Conservation (phyloP, 306 rosid genomes). For the Casuarina equisetifolia region DNA sequence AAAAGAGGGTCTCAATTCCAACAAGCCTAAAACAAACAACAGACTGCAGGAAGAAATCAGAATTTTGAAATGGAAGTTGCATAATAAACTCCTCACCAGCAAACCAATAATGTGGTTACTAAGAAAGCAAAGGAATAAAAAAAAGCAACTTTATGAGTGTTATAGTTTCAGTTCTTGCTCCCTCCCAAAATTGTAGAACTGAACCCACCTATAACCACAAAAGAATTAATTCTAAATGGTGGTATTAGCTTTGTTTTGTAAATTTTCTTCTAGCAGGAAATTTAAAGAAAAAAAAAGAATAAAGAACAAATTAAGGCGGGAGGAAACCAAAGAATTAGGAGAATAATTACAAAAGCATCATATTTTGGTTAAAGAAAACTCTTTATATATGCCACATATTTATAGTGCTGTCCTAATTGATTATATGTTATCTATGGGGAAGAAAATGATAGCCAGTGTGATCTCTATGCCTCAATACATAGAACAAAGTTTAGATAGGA, state of each 20-base stretch:
- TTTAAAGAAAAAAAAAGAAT: too few relatives aligned
- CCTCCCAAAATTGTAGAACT: background rate
- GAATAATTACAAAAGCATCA: too few relatives aligned
- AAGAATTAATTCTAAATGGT: background rate
- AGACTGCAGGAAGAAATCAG: background rate
- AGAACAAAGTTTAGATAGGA: too few relatives aligned
- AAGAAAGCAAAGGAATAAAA: background rate
- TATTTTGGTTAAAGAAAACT: too few relatives aligned
- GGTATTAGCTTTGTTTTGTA: background rate
- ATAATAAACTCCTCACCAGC: background rate
- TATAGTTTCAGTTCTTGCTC: background rate
- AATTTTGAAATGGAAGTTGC: background rate
- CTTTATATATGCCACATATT: too few relatives aligned
- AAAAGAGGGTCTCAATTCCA: constrained; percentile 6
- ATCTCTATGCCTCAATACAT: too few relatives aligned
- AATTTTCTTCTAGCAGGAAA: background rate
- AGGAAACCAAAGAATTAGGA: too few relatives aligned
- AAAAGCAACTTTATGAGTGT: background rate
- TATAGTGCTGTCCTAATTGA: too few relatives aligned
- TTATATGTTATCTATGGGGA: too few relatives aligned
- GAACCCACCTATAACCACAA: background rate
- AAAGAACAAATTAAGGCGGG: too few relatives aligned
- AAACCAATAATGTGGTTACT: background rate
- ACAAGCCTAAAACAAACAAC: constrained; percentile 2
- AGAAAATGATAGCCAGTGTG: too few relatives aligned